Conservation (phyloP, 768 basidiomycete genomes). For the Psilocybe sp. region DNA sequence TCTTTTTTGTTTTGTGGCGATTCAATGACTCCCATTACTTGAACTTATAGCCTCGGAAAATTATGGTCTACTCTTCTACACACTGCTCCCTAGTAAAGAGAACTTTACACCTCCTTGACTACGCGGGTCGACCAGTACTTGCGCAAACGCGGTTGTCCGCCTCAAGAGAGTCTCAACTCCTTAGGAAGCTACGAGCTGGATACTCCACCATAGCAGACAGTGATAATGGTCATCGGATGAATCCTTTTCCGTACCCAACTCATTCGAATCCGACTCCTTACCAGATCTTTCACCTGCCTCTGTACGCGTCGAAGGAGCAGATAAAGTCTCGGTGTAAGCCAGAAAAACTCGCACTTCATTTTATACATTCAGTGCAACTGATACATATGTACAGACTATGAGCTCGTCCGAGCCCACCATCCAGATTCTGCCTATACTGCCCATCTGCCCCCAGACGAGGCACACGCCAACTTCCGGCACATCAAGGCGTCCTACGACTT, state of each 20-base stretch:
- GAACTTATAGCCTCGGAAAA: too few relatives aligned
- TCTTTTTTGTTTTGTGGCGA: too few relatives aligned
- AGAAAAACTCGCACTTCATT: background rate
- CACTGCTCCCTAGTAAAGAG: too few relatives aligned
- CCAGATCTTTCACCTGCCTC: constrained; percentile 70
- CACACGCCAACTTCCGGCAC: constrained; percentile 61
- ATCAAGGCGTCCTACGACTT: constrained; percentile 64
- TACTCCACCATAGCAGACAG: constrained; percentile 9
- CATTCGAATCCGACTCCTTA: constrained; percentile 57
- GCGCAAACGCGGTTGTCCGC: background rate
- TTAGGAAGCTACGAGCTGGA: background rate
- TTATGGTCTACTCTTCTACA: too few relatives aligned
- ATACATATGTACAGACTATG: constrained; percentile 52
- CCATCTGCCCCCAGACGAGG: constrained; percentile 36
- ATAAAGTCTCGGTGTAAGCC: constrained; percentile 69
- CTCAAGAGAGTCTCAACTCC: background rate
- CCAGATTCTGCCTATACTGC: constrained; percentile 57
- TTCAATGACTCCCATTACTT: too few relatives aligned
- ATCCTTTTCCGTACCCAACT: constrained; percentile 46
- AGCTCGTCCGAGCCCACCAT: constrained; percentile 69
- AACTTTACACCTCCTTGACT: too few relatives aligned
- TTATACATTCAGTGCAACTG: background rate
- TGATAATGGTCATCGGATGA: background rate
- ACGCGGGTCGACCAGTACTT: too few relatives aligned
- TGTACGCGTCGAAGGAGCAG: constrained; percentile 50